Base-by-base conservation (phyloP, 2,329 filamentous ascomycete genomes). In the Aspergillus chevalieri region DNA sequence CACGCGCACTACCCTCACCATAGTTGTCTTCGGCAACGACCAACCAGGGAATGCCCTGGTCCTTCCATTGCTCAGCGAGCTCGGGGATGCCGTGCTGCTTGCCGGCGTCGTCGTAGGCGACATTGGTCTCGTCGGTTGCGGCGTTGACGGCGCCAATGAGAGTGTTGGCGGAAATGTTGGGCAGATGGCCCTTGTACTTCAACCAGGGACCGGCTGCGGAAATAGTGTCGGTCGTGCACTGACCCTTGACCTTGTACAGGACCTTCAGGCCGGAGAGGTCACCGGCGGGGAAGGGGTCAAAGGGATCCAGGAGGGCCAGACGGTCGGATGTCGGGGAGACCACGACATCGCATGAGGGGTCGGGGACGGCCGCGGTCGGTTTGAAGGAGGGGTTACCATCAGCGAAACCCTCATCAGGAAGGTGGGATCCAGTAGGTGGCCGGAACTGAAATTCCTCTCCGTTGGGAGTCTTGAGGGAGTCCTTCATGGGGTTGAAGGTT, bases 181-280 rank as follows among this genome's bases (percentile, higher is more conserved):
- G 89, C 55, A 98, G 82, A 72, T 98, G 93, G 55, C 93, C 93
- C 79, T 97, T 97, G 83, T 97, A 98, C 74, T 97, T 97, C 59
- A 98, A 82, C 92, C 92, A 97, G 14, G 92, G 92, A 5, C 92
- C 92, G 1, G 92, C 92, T 30, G 92, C 92, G 34, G 91, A 97
- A 72, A 98, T 98, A 61, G 93, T 97, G 73, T 98, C 93, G 41
- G 93, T 98, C 50, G 93, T 98, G 79, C 93, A 98, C 75, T 98
- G 95, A 57, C 93, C 93, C 56, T 91, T 87, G 56, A 97, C 87
- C 75, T 97, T 97, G 78, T 95, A 92, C 14, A 98, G 85, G 15
- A 98, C 90, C 46, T 84, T 84, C 44, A 98, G 82, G 24, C 82
- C 84, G 39, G 79, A 75, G 26, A 97, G 80, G 47, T 98, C 91